A percentile compares a stretch with the other conserved stretches of the same genome.
These are phyloP conservation scores for Moelleriella libera DNA, from an alignment of 2,329 filamentous ascomycete species.

Conservation along the genomic window DNA sequence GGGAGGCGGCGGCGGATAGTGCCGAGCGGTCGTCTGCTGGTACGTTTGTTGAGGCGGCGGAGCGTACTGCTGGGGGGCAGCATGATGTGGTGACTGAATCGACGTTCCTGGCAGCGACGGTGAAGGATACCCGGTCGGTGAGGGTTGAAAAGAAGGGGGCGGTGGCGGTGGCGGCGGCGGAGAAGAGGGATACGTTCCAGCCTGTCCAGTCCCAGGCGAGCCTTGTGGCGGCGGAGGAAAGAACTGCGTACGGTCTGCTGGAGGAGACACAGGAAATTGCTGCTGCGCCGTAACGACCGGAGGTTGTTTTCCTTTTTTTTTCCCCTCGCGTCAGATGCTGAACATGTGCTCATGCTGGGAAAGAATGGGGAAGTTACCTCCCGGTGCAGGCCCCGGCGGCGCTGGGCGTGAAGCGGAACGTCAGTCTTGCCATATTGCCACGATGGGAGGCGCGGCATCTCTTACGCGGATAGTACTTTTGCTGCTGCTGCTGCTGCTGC, in stretches of 20 bases:
- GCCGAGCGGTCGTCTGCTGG: conserved; percentile 8
- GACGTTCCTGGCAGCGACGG: conserved; percentile 5
- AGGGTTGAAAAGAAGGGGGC: background rate
- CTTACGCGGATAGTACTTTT: conserved; percentile 31
- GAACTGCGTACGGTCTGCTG: conserved; percentile 29
- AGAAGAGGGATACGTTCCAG: conserved; percentile 14
- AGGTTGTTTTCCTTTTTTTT: too few species aligned
- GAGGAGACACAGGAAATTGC: conserved; percentile 31
- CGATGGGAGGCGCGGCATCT: conserved; percentile 5
- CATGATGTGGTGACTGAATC: conserved; percentile 10
- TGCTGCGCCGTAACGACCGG: conserved; percentile 12
- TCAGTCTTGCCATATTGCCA: conserved; percentile 12
- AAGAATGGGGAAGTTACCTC: conserved; percentile 9
- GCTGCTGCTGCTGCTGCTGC: conserved; percentile 12
- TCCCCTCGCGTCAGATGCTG: conserved; percentile 3
- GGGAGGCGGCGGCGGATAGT: conserved; percentile 11
- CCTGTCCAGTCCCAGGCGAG: conserved; percentile 4
- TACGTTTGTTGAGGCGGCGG: conserved; percentile 4
- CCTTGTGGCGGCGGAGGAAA: conserved; percentile 19
- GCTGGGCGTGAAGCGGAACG: background rate
- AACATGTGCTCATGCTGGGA: background rate
- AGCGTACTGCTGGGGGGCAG: conserved; percentile 5
- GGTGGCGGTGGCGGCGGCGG: conserved; percentile 8
- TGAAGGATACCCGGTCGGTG: background rate
- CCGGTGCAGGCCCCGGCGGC: conserved; percentile 5